Base-by-base conservation (phyloP, 805 yeast species). In the Lachancea sp. region DNA sequence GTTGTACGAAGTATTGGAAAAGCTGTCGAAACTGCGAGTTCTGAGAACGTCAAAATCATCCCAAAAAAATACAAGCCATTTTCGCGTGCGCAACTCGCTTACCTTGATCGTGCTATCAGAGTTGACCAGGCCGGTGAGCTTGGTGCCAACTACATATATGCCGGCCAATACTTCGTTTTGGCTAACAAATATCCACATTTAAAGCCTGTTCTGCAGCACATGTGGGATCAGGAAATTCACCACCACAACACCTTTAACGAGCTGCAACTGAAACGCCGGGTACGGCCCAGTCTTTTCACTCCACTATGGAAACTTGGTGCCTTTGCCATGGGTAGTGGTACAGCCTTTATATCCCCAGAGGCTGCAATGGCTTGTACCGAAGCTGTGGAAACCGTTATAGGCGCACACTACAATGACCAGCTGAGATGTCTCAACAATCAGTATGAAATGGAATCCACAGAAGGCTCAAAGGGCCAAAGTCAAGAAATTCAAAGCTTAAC, bases 321-420 rank as follows among this genome's bases (percentile, higher is more conserved):
- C 0, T 72, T 84, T 41, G 81, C 81, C 0, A 72, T 93, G 70
- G 99, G 99, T 3, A 78, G 79, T 1, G 84, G 82, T 1, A 93
- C 98, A 0, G 97, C 96, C 0, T 55, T 85, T 44, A 66, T 89
- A 50, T 83, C 96, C 15, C 87, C 88, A 58, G 96, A 91, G 61
- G 97, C 96, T 2, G 98, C 99, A 2, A 93, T 93, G 99, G 98
- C 99, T 1, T 93, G 99, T 63, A 93, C 99, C 0, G 98, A 90
- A 49, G 98, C 98, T 0, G 98, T 93, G 1, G 99, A 93, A 65
- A 93, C 99, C 0, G 98, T 93, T 5, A 93, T 93, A 62, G 99
- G 99, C 1, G 85, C 86, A 1, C 99, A 93, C 62, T 93, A 93
- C 66, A 93, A 93, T 61, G 82, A 81, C 49, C 99, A 93, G 63